phyloP scores from a whole-genome alignment of 2,329 filamentous ascomycete genomes.

The Bipolaris cookei region DNA sequence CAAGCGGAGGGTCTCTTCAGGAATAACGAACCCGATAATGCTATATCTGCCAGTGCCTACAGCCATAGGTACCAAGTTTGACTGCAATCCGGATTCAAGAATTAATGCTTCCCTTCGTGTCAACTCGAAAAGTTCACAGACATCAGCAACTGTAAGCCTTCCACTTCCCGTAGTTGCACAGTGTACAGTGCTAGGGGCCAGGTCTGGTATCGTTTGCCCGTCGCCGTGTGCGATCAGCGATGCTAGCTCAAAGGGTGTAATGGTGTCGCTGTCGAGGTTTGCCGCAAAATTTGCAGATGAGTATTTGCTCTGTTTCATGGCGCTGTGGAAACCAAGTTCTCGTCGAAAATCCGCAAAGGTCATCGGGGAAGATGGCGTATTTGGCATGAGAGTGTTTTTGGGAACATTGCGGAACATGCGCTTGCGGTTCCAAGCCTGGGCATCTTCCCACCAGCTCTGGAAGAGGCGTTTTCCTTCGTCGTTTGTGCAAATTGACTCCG shows the following conservation, averaged over 20 bases:
- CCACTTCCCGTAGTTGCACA: constrained; percentile 45
- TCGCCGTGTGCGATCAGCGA: constrained; percentile 39
- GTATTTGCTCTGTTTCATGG: constrained; percentile 13
- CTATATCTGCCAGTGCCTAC: constrained; percentile 68
- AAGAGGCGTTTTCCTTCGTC: constrained; percentile 68
- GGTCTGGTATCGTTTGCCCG: constrained; percentile 25
- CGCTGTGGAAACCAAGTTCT: constrained; percentile 24
- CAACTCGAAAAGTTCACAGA: constrained; percentile 47
- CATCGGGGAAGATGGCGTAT: constrained; percentile 23
- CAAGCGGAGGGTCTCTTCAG: constrained; percentile 54
- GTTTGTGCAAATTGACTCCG: constrained; percentile 86
- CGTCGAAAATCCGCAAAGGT: constrained; percentile 27
- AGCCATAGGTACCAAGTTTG: constrained; percentile 49
- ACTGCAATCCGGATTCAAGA: constrained; percentile 56
- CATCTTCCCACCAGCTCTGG: constrained; percentile 75
- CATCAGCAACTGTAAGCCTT: constrained; percentile 44
- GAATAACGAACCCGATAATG: constrained; percentile 72
- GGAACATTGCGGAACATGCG: constrained; percentile 21
- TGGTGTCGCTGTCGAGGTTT: constrained; percentile 20
- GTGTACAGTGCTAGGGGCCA: constrained; percentile 41
- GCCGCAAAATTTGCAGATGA: constrained; percentile 10
- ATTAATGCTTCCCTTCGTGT: constrained; percentile 50
- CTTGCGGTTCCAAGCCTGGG: constrained; percentile 59
- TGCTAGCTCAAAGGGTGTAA: constrained; percentile 33
- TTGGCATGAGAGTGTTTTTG: constrained; percentile 16